phyloP scores from a whole-genome alignment of 192 early-diverging fungal genomes.

The Backusella psychrophila region DNA sequence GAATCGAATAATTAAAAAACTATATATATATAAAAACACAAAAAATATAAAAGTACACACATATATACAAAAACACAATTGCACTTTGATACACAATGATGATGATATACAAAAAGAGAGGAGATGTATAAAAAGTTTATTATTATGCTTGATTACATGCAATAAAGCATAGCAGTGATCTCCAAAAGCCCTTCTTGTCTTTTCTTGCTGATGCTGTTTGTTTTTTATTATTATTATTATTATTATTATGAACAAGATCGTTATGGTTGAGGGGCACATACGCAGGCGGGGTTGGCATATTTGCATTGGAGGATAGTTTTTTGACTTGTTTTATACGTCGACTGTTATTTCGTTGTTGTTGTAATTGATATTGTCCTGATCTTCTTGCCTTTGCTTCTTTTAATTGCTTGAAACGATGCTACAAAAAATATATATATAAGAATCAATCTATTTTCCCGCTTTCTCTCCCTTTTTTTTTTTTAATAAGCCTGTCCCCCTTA shows the following conservation, averaged over 20 bases:
- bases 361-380: not conserved
- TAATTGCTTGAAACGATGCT: slow-evolving; percentile 6
- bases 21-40: not conserved
- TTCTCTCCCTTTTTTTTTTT: not conserved
- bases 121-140: not conserved
- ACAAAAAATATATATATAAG: not conserved
- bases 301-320: not conserved
- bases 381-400: slow-evolving; percentile 4
- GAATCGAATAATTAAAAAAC: not conserved
- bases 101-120: slow-evolving; percentile 2
- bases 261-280: slow-evolving; percentile 6
- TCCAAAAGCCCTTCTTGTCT: slow-evolving; percentile 2
- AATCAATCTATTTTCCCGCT: not conserved
- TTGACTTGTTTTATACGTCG: slow-evolving; percentile 1
- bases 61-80: not conserved
- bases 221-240: not conserved
- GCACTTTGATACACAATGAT: not conserved
- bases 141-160: slow-evolving; percentile 3
- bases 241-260: not conserved
- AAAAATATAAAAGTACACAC: not conserved
- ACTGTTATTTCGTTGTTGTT: slow-evolving; percentile 7
- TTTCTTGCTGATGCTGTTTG: not conserved
- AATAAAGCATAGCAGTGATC: not conserved
- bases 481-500: not conserved
- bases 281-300: slow-evolving; percentile 13